Conservation (phyloP, 2,329 filamentous ascomycete genomes). For the Sporothrix sp. region DNA sequence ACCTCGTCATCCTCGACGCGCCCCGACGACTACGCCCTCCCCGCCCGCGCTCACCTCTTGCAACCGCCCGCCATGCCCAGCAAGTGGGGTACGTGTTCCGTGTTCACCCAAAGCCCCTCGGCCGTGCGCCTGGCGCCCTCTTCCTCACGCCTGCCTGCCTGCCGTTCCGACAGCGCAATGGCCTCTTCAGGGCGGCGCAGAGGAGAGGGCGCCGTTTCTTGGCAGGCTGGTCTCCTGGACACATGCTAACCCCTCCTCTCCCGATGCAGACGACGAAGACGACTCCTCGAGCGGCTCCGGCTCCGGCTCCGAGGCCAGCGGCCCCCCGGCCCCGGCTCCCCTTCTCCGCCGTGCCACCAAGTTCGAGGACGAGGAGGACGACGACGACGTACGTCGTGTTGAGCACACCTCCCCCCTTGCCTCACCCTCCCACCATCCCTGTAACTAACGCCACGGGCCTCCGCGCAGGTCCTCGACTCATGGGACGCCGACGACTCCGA, state of each 20-base stretch:
- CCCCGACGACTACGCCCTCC: neutral
- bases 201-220: neutral
- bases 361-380: slow-evolving; percentile 87
- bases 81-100: slow-evolving; percentile 3
- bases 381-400: slow-evolving; percentile 64
- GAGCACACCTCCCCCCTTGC: neutral
- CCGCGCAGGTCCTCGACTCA: slow-evolving; percentile 73
- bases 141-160: neutral
- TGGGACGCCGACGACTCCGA: slow-evolving; percentile 99
- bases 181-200: neutral
- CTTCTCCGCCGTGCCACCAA: slow-evolving; percentile 43
- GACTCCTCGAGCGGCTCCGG: slow-evolving; percentile 25
- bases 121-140: neutral
- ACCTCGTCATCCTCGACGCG: neutral
- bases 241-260: neutral
- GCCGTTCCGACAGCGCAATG: neutral
- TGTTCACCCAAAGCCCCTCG: neutral
- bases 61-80: neutral
- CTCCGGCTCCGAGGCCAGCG: slow-evolving; percentile 21
- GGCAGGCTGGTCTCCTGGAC: neutral
- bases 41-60: neutral
- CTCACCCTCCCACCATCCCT: neutral
- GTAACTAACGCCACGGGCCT: neutral
- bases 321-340: slow-evolving; percentile 31
- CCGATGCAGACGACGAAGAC: slow-evolving; percentile 28